Evolutionary conservation across 441 rosid genomes (phyloP).

Genomic region (Arabidopsis lyrata): DNA sequence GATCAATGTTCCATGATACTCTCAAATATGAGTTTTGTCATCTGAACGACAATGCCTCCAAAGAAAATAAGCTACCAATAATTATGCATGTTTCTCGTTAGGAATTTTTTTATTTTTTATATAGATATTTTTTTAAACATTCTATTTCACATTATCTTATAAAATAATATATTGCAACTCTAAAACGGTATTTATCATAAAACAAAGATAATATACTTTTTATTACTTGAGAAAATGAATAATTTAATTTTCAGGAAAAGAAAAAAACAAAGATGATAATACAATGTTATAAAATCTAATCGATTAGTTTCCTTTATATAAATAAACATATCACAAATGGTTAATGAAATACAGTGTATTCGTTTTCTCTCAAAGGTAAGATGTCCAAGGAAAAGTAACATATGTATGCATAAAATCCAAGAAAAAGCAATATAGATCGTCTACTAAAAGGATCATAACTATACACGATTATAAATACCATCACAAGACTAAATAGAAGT

Average conservation of each 20-base stretch:
- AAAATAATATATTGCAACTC: too few relatives aligned
- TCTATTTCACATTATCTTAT: too few relatives aligned
- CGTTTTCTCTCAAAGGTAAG: neutral
- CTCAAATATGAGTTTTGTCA: too few relatives aligned
- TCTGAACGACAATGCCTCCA: too few relatives aligned
- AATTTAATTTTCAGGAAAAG: neutral
- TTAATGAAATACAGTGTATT: neutral
- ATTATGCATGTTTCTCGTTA: too few relatives aligned
- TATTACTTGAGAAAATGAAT: neutral
- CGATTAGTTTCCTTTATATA: neutral
- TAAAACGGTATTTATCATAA: neutral
- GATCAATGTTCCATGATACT: too few relatives aligned
- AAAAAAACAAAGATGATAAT: neutral
- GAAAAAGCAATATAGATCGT: neutral
- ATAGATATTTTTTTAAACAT: too few relatives aligned
- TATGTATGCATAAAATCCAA: neutral
- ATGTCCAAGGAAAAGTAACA: neutral
- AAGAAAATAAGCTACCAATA: too few relatives aligned
- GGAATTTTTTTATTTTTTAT: too few relatives aligned
- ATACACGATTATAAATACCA: slow-evolving; percentile 13
- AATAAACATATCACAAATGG: neutral
- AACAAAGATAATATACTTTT: neutral
- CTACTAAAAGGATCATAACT: neutral
- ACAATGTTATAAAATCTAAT: neutral
- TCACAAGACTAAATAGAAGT: neutral